These are phyloP conservation scores for Tuber indicum DNA, from an alignment of 495 filamentous ascomycete genomes.

Conservation along the genomic window DNA sequence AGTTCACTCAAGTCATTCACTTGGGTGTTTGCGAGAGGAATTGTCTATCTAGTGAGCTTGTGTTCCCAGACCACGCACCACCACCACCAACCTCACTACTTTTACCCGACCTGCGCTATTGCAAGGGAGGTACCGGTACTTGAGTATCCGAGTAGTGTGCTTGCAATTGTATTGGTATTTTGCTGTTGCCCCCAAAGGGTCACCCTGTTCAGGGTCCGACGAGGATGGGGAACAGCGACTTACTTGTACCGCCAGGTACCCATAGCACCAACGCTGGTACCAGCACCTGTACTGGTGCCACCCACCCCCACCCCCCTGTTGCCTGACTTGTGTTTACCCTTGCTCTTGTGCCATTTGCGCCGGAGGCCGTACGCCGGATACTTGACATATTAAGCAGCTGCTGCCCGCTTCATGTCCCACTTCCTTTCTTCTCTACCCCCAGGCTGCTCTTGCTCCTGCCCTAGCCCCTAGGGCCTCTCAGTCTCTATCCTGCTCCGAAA, in stretches of 20 bases:
- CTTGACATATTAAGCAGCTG: neutral
- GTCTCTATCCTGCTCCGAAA: conserved; percentile 8
- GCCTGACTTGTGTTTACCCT: neutral
- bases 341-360: neutral
- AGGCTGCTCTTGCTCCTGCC: conserved; percentile 23
- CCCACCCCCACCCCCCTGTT: neutral
- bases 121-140: neutral
- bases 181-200: neutral
- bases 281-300: neutral
- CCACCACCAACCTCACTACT: neutral
- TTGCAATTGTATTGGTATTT: no score
- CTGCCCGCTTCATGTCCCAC: conserved; percentile 1
- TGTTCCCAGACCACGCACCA: neutral
- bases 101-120: neutral
- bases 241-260: neutral
- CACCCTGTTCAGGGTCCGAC: neutral
- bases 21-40: neutral
- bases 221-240: neutral
- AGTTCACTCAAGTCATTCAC: neutral
- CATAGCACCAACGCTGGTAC: neutral
- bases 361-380: neutral
- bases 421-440: neutral
- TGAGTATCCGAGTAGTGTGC: no score
- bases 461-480: conserved; percentile 20
- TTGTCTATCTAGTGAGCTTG: neutral